Evolutionary conservation across 2,329 filamentous ascomycete species (phyloP), one percentile per base, ranked within the genome.

Genomic region (Talaromyces atroroseus): DNA sequence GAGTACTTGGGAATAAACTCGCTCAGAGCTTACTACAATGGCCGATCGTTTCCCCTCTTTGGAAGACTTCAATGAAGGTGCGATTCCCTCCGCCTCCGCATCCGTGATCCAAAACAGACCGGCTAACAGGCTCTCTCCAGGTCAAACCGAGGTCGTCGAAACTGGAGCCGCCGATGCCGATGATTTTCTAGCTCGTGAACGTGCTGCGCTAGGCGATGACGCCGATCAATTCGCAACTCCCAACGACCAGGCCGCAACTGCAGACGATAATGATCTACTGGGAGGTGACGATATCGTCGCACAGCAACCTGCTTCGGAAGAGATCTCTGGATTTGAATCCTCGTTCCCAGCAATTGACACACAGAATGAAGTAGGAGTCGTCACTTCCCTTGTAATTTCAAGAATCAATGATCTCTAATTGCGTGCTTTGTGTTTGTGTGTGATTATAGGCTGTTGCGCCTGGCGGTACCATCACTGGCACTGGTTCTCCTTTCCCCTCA

Each of bases 131-230:
- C 42, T 49, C 21, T 58, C 14, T 61, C 51, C 61, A 74, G 69
- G 70, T 50, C 71, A 71, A 61, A 71, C 68, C 21, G 65, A 67
- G 56, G 61, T 66, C 58, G 64, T 64, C 44, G 66, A 71, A 34
- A 68, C 66, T 48, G 63, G 64, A 34, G 61, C 59, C 58, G 61
- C 74, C 88, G 85, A 86, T 32, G 80, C 83, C 60, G 85, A 90
- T 68, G 90, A 96, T 74, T 97, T 99, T 73, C 84, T 97, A 49
- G 86, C 89, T 61, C 89, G 92, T 64, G 94, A 99, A 78, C 90
- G 91, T 69, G 94, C 91, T 60, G 76, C 87, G 18, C 84, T 99
- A 7, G 94, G 94, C 63, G 94, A 96, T 61, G 94, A 97, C 73
- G 94, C 94, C 59, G 83, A 91, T 66, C 89, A 92, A 77, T 99